phyloP scores from a whole-genome alignment of 2,329 filamentous ascomycete genomes.

The Nigrograna mackinnonii region DNA sequence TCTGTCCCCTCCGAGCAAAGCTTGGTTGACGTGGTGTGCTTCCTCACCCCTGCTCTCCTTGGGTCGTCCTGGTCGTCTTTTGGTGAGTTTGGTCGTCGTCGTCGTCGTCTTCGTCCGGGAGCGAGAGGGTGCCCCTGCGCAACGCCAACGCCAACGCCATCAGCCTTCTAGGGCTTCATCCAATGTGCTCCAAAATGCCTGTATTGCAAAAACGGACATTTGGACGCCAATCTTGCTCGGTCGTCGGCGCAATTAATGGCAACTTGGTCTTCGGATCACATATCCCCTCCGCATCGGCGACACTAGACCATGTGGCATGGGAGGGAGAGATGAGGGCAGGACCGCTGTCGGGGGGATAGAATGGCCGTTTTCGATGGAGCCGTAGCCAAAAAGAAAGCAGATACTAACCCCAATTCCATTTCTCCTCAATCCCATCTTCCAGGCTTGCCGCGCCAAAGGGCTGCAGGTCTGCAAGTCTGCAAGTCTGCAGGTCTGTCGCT shows the following conservation, averaged over 20 bases:
- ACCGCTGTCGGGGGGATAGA: too few relatives aligned
- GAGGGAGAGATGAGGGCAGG: too few relatives aligned
- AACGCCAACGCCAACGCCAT: constrained; percentile 7
- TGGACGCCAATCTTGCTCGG: too few relatives aligned
- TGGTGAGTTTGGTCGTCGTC: not conserved
- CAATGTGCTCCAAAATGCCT: not conserved
- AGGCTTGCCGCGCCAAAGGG: not conserved
- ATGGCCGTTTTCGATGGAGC: too few relatives aligned
- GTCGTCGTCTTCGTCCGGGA: not conserved
- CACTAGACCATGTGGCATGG: too few relatives aligned
- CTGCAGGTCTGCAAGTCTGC: not conserved
- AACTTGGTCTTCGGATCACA: too few relatives aligned
- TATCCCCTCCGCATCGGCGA: too few relatives aligned
- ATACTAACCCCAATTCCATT: too few relatives aligned
- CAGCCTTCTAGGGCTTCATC: constrained; percentile 15
- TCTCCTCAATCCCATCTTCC: not conserved
- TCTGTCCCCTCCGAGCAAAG: not conserved
- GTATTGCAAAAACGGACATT: not conserved
- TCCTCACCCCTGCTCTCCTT: not conserved
- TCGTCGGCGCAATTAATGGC: too few relatives aligned
- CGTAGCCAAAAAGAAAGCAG: too few relatives aligned
- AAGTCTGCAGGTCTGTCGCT: too few relatives aligned
- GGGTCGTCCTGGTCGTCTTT: not conserved
- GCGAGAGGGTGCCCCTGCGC: not conserved
- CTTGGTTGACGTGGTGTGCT: not conserved